Base-by-base conservation (phyloP, 2,329 filamentous ascomycete genomes). In the Aspergillus sergii region DNA sequence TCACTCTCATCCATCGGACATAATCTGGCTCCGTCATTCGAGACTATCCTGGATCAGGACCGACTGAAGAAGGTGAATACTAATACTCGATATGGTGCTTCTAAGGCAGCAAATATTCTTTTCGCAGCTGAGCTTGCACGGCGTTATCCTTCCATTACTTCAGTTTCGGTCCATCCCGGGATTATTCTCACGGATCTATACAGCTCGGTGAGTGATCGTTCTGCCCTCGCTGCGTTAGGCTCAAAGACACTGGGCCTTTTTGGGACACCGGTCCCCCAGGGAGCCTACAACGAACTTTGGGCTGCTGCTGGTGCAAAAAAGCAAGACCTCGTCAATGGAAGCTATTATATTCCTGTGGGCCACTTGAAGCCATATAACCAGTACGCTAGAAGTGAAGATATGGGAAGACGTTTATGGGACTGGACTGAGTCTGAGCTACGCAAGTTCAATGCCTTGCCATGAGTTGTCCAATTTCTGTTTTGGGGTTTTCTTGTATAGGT, bases 131-230 rank as follows among this genome's bases (percentile, higher is more conserved):
- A 82, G 62, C 64, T 84, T 1, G 77, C 77, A 2, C 72, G 76
- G 1, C 75, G 77, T 0, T 73, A 80, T 45, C 72, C 72, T 4
- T 68, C 72, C 1, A 62, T 74, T 19, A 77, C 71, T 8, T 74
- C 76, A 26, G 74, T 83, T n/a, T 76, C 78, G 0, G 70, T 85
- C 1, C 83, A 85, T 62, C 83, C 83, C 0, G 83, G 83, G 1
- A 69, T 81, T n/a, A 74, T 78, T 36, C 53, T 73, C 19, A 79
- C 75, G 1, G 70, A 75, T 53, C 57, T 79, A 1, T 76, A 76
- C 28, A 64, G 60, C 2, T 57, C 75, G 0, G 57, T 70, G 1
- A 63, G 51, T 16, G 36, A 64, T n/a, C 48, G 61, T 2, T 68
- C 66, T 1, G 19, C 57, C 1, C 0, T 70, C 3, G 57, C 39